Evolutionary conservation across 495 filamentous ascomycete species (phyloP), one percentile per base, ranked within the genome.

Genomic region (Amniculicola lignicola): DNA sequence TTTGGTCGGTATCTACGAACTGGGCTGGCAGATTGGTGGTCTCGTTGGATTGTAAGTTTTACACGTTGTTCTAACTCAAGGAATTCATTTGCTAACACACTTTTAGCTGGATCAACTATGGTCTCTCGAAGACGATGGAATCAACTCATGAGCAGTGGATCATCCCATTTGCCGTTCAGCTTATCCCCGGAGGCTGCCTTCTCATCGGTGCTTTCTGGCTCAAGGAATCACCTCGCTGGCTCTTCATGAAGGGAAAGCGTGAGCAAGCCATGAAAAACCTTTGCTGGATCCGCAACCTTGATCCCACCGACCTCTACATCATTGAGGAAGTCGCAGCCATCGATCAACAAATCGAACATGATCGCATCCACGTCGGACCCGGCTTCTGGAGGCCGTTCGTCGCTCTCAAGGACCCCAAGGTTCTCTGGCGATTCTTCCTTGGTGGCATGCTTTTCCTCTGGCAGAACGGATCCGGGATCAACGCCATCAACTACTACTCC

Each of bases 1-100:
- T 39, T 58, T 75, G 0, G 63, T 86, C 58, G 83, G 84, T 60
- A 74, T 89, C 22, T 89, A 85, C 62, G 84, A 88, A 67, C 69
- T 87, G 33, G 82, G 83, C 10, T 87, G 83, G 81, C 86, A 88
- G 68, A 75, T 85, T 61, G 85, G 84, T 40, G 84, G 84, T 12
- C 69, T 89, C 21, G 77, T 85, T n/a, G 85, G 85, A 2, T 88
- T 87, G 57, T 86, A 85, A 85, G 60, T 74, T 72, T 50, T 66
- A n/a, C 67, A 67, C 43, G 12, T 2, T 16, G 28, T 23, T 66
- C 49, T 63, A 42, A 21, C 11, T 39, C 27, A 28, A 16, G 23
- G 23, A 11, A 22, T 12, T 16, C 14, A 25, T 23, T 29, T 1
- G 4, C 18, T 37, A 31, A 4, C 39, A 47, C 33, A 3, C n/a